phyloP scores from a whole-genome alignment of 192 early-diverging fungal species.

The Coemansia sp. region DNA sequence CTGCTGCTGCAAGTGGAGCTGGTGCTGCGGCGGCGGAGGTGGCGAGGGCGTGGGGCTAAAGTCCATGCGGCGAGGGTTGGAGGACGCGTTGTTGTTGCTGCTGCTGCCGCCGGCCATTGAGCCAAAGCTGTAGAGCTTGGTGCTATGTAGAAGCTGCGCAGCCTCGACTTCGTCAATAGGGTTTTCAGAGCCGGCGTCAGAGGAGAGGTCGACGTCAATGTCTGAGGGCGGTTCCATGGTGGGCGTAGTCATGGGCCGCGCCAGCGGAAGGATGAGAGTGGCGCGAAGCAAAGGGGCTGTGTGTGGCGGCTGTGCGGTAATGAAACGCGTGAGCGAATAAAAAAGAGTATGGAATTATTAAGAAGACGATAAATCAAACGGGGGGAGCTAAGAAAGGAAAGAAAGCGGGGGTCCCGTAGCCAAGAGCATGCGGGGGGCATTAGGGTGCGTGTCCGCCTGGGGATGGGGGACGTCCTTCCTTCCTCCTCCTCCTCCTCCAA shows the following conservation, averaged over 20 bases:
- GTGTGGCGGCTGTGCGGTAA: slow-evolving; percentile 44
- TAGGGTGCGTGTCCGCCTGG: slow-evolving; percentile 9
- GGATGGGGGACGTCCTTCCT: slow-evolving; percentile 2
- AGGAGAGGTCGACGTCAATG: slow-evolving; percentile 55
- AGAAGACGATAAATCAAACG: not conserved
- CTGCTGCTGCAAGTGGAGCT: slow-evolving; percentile 10
- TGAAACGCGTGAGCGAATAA: slow-evolving; percentile 24
- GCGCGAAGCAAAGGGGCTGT: not conserved
- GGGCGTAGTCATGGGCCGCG: slow-evolving; percentile 49
- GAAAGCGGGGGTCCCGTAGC: slow-evolving; percentile 15
- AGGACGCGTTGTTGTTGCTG: not conserved
- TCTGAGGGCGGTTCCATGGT: slow-evolving; percentile 54
- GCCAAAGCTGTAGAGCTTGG: slow-evolving; percentile 40
- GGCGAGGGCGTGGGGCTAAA: slow-evolving; percentile 56
- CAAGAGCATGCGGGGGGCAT: slow-evolving; percentile 7
- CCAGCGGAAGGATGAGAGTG: slow-evolving; percentile 11
- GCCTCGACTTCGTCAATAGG: slow-evolving; percentile 40
- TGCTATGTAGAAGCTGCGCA: slow-evolving; percentile 31
- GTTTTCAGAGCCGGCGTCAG: slow-evolving; percentile 40
- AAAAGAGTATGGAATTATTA: slow-evolving; percentile 13
- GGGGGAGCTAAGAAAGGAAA: slow-evolving; percentile 7
- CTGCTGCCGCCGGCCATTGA: slow-evolving; percentile 6
- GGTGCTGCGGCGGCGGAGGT: slow-evolving; percentile 17
- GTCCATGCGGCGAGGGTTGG: slow-evolving; percentile 49
- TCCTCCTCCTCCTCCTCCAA: slow-evolving; percentile 14